Evolutionary conservation across 164 flowering plant species (phyloP).

Genomic region (Santalum album): DNA sequence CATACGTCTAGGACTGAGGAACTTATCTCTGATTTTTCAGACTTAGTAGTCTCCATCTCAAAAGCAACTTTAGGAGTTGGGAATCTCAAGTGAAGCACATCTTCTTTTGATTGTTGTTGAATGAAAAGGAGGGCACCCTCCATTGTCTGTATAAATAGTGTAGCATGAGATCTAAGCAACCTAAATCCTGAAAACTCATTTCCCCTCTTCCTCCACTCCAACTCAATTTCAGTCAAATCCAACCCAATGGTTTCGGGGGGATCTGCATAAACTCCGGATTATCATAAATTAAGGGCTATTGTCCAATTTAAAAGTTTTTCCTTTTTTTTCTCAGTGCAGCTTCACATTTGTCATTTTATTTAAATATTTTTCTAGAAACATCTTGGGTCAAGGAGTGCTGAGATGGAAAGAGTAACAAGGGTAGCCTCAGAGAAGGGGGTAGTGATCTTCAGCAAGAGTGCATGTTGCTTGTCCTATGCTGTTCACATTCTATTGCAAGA

Average conservation of each 20-base stretch:
- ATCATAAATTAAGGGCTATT: background rate
- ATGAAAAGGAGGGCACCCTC: constrained; percentile 11
- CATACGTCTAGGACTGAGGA: background rate
- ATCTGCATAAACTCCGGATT: background rate
- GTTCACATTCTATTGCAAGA: constrained; percentile 57
- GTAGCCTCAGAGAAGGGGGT: constrained; percentile 54
- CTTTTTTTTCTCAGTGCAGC: background rate
- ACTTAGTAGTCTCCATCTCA: constrained; percentile 16
- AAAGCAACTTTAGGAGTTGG: constrained; percentile 16
- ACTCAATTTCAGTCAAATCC: constrained; percentile 14
- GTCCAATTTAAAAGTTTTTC: background rate
- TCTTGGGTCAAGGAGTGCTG: background rate
- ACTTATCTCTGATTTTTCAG: background rate
- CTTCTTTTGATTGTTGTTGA: constrained; percentile 22
- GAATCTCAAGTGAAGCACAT: constrained; percentile 24
- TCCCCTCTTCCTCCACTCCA: constrained; percentile 11
- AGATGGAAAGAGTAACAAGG: constrained; percentile 50
- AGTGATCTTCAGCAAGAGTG: constrained; percentile 75
- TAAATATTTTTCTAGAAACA: background rate
- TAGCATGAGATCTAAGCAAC: constrained; percentile 19
- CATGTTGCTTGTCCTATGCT: constrained; percentile 73
- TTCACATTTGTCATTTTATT: background rate
- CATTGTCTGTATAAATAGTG: constrained; percentile 31
- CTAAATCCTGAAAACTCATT: constrained; percentile 13
- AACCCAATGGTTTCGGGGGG: constrained; percentile 10